Evolutionary conservation across 768 basidiomycete species (phyloP).

Genomic region (Scleroderma citrinum): DNA sequence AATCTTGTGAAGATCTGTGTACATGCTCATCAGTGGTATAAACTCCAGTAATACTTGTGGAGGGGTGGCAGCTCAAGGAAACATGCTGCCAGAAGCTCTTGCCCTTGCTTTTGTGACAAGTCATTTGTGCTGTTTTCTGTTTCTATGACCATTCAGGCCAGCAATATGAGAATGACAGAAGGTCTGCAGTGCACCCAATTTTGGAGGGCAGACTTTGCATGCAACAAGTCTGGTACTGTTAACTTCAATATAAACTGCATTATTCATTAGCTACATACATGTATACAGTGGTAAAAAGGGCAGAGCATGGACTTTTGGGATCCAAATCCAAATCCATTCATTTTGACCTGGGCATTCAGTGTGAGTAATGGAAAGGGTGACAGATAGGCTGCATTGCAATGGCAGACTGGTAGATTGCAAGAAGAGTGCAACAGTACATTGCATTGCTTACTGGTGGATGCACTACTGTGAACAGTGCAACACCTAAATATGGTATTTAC

Average conservation of each 20-base stretch:
- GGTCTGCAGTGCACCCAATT: background rate
- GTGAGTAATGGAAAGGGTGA: too few species aligned
- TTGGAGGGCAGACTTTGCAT: slow-evolving; percentile 1
- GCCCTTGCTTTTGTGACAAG: background rate
- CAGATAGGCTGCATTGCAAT: too few species aligned
- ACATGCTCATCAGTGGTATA: background rate
- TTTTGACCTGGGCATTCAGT: background rate
- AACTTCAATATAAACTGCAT: slow-evolving; percentile 1
- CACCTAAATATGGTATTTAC: too few species aligned
- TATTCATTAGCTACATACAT: background rate
- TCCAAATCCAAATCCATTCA: background rate
- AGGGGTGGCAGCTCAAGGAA: background rate
- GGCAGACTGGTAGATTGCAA: too few species aligned
- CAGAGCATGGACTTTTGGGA: background rate
- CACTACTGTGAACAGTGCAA: too few species aligned
- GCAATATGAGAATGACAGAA: background rate
- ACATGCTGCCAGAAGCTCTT: background rate
- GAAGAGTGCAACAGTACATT: too few species aligned
- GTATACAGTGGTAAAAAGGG: background rate
- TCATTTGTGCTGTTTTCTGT: background rate
- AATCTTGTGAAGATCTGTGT: background rate
- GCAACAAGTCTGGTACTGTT: background rate
- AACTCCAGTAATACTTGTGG: background rate
- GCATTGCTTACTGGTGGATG: too few species aligned
- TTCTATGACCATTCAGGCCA: background rate